Conservation (phyloP, 2,329 filamentous ascomycete species). For the Penicillium italicum region DNA sequence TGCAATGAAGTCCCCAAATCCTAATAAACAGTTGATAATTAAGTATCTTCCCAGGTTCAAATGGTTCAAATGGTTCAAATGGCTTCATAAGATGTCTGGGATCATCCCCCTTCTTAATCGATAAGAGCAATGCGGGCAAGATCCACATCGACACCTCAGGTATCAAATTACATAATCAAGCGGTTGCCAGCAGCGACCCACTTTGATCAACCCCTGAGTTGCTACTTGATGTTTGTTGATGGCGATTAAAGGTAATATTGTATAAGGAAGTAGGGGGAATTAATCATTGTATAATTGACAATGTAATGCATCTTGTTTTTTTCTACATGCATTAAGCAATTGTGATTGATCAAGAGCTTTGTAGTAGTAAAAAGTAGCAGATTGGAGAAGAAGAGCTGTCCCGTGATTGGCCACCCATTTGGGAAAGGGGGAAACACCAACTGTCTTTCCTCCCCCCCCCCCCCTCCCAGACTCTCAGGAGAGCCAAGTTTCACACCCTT, state of each 20-base stretch:
- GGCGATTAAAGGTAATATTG: background rate
- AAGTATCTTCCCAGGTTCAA: background rate
- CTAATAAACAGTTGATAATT: background rate
- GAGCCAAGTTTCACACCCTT: conserved; percentile 25
- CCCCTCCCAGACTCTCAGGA: conserved; percentile 26
- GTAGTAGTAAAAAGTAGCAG: conserved; percentile 4
- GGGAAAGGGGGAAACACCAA: conserved; percentile 32
- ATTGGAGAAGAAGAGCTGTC: conserved; percentile 20
- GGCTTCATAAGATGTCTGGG: background rate
- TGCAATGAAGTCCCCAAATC: background rate
- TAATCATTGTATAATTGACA: background rate
- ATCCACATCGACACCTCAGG: conserved; percentile 18
- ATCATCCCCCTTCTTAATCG: conserved; percentile 6
- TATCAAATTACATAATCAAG: conserved; percentile 12
- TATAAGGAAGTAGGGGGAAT: background rate
- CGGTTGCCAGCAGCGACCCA: conserved; percentile 27
- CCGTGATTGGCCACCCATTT: conserved; percentile 27
- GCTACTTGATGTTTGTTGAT: background rate
- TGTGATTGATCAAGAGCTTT: conserved; percentile 9
- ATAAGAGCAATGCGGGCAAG: conserved; percentile 27
- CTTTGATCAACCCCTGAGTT: conserved; percentile 27
- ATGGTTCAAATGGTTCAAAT: background rate
- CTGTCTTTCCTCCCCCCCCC: conserved; percentile 25
- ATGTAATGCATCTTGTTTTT: background rate
- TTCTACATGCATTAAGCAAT: background rate